phyloP scores from a whole-genome alignment of 352 stramenopile genomes.

The Blastocystis sp. region DNA sequence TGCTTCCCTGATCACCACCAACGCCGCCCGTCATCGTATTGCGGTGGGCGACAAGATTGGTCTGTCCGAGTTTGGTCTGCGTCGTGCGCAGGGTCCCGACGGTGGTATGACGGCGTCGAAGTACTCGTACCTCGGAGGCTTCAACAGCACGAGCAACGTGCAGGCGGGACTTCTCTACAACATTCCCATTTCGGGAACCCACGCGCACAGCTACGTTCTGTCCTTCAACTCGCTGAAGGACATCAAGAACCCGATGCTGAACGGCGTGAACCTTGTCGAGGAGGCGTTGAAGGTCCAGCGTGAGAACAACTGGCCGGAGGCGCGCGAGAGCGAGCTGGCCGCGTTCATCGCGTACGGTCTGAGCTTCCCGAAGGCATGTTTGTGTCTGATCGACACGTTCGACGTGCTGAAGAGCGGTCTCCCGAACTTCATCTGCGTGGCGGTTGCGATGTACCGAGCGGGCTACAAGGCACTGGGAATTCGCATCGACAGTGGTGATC shows the following conservation, averaged over 20 bases:
- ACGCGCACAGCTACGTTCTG: constrained; percentile 93
- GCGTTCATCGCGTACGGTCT: constrained; percentile 91
- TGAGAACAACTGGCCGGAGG: constrained; percentile 45
- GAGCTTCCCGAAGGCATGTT: constrained; percentile 86
- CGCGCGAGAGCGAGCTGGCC: constrained; percentile 82
- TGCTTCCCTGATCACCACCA: constrained; percentile 88
- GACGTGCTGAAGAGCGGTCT: constrained; percentile 86
- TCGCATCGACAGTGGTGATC: constrained; percentile 90
- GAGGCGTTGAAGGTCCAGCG: constrained; percentile 71
- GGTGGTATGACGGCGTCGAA: constrained; percentile 86
- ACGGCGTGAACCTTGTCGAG: constrained; percentile 71
- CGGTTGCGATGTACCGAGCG: constrained; percentile 77
- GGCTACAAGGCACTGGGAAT: constrained; percentile 74
- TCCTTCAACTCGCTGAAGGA: constrained; percentile 81
- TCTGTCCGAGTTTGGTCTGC: constrained; percentile 65
- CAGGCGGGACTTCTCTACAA: constrained; percentile 84
- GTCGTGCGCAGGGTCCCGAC: constrained; percentile 78
- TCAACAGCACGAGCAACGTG: constrained; percentile 91
- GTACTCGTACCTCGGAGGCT: constrained; percentile 93
- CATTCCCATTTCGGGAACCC: constrained; percentile 87
- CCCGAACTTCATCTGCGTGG: constrained; percentile 89
- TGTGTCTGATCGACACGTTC: constrained; percentile 96
- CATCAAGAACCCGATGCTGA: constrained; percentile 63
- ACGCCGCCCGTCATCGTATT: constrained; percentile 86
- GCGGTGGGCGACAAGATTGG: constrained; percentile 70